A percentile compares a stretch with the other conserved stretches of the same genome.
These are phyloP conservation scores for Sporothrix pallida DNA, from an alignment of 2,329 filamentous ascomycete genomes.

Conservation along the genomic window DNA sequence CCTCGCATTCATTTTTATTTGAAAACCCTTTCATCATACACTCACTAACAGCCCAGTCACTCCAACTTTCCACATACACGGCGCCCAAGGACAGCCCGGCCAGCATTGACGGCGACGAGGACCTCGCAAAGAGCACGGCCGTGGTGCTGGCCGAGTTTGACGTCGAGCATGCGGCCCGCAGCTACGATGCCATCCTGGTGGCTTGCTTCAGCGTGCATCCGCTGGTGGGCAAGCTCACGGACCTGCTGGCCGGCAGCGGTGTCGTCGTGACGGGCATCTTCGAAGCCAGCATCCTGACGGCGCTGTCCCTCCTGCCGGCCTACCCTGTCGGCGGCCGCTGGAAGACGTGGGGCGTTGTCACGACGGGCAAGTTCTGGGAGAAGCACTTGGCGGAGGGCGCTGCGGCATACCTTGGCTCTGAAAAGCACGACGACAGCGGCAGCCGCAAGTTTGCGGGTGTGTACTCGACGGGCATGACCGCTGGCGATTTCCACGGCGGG, in stretches of 20 bases:
- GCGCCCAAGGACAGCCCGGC: conserved; percentile 66
- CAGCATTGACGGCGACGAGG: conserved; percentile 78
- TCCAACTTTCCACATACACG: conserved; percentile 68
- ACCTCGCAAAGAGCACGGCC: conserved; percentile 67
- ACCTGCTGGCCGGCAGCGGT: conserved; percentile 39
- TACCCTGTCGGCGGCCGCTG: conserved; percentile 38
- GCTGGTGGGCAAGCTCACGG: conserved; percentile 66
- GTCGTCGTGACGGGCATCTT: conserved; percentile 80
- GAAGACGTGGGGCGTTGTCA: conserved; percentile 80
- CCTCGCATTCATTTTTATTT: not conserved
- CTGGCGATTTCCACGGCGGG: conserved; percentile 76
- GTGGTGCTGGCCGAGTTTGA: conserved; percentile 65
- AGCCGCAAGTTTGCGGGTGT: conserved; percentile 74
- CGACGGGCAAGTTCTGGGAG: conserved; percentile 86
- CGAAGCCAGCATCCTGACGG: conserved; percentile 75
- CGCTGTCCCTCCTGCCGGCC: conserved; percentile 58
- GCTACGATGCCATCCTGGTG: conserved; percentile 78
- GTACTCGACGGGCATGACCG: conserved; percentile 79
- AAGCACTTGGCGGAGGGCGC: conserved; percentile 71
- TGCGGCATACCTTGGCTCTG: conserved; percentile 62
- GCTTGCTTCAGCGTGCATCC: conserved; percentile 89
- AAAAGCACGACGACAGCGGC: conserved; percentile 42
- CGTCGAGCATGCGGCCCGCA: conserved; percentile 45
- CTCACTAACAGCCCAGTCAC: conserved; percentile 44
- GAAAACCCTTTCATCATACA: not conserved